Percentiles rank a stretch among this genome's conserved stretches.
Conservation (phyloP, 306 rosid species). For the Senna siamea region DNA sequence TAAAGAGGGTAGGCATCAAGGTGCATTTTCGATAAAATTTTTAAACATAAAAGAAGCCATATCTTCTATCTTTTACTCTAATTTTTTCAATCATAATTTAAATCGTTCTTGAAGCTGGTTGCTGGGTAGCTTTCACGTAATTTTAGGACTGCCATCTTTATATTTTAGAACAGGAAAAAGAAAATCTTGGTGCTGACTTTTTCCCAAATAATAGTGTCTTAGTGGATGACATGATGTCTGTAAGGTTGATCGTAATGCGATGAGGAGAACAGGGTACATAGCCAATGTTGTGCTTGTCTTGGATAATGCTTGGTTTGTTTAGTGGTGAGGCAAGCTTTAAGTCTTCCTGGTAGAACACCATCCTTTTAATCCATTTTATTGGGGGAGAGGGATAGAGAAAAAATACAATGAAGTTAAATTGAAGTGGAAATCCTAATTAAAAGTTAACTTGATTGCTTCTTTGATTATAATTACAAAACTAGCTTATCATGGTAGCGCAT, state of each 20-base stretch:
- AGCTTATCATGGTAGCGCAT: not conserved
- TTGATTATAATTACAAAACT: not conserved
- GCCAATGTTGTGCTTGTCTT: not conserved
- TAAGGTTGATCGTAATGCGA: not conserved
- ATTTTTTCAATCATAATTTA: not conserved
- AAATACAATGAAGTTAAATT: not conserved
- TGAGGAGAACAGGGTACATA: not conserved
- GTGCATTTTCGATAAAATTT: not conserved
- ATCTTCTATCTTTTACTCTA: not conserved
- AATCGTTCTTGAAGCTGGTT: not conserved
- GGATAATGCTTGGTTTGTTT: not conserved
- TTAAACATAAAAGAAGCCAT: not conserved
- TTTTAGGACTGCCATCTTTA: not conserved
- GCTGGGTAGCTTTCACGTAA: not conserved
- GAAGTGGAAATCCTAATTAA: not conserved
- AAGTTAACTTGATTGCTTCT: not conserved
- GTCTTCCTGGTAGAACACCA: not conserved
- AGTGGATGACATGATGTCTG: not conserved
- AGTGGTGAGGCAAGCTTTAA: not conserved
- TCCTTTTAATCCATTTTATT: not conserved
- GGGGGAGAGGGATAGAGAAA: not conserved
- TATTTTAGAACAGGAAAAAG: not conserved
- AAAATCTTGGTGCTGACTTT: not conserved
- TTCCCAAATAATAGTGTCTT: not conserved
- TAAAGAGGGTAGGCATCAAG: not conserved